Evolutionary conservation across 176 grass and related monocot genomes (phyloP).

Genomic region (Tillandsia leiboldiana): DNA sequence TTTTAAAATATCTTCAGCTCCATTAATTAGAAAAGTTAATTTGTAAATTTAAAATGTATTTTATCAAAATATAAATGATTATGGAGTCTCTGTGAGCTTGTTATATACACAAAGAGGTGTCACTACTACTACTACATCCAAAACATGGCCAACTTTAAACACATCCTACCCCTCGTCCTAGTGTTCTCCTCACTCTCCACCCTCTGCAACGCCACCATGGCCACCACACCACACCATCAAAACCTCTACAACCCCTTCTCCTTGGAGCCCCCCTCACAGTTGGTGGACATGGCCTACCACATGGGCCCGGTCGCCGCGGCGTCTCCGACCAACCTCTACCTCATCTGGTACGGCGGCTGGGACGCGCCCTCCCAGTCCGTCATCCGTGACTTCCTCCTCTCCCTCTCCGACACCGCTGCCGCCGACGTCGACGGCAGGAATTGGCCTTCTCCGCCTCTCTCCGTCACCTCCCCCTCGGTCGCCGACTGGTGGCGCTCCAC

Average conservation of each 20-base stretch:
- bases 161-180: not conserved
- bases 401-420: slow-evolving; percentile 29
- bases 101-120: not conserved
- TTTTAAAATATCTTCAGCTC: too few relatives aligned
- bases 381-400: slow-evolving; percentile 71
- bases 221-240: not conserved
- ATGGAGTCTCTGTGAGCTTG: not conserved
- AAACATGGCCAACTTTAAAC: not conserved
- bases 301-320: slow-evolving; percentile 67
- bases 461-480: slow-evolving; percentile 19
- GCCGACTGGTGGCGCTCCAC: slow-evolving; percentile 63
- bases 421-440: not conserved
- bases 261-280: not conserved
- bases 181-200: not conserved
- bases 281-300: slow-evolving; percentile 40
- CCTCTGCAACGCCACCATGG: not conserved
- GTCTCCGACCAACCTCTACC: slow-evolving; percentile 61
- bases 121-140: not conserved
- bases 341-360: slow-evolving; percentile 90
- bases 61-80: too few relatives aligned
- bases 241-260: not conserved
- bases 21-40: too few relatives aligned
- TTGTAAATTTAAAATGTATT: too few relatives aligned
- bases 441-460: not conserved
- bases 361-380: slow-evolving; percentile 41